Evolutionary conservation across 2,329 filamentous ascomycete genomes (phyloP), one percentile per base, ranked within the genome.

Genomic region (Ascochyta clinopodiicola): DNA sequence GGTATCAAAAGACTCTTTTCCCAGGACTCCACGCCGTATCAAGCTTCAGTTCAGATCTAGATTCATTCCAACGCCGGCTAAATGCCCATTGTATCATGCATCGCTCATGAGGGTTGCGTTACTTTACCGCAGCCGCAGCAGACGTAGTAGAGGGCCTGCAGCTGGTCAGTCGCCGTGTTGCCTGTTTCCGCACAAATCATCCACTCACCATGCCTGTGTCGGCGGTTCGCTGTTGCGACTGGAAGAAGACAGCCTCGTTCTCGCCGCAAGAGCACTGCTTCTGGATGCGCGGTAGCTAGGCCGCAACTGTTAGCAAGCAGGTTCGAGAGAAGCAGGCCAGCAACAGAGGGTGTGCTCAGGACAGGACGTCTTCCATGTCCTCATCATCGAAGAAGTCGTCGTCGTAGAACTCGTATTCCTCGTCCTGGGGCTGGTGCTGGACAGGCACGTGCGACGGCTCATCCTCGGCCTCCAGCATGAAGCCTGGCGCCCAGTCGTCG

Each of bases 181-280:
- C 29, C 12, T 31, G 29, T 13, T 31, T 13, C 29, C 29, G 9
- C 25, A 8, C 25, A 13, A 13, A 4, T 12, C 22, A 7, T 9
- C n/a, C 17, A 49, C 64, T 66, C 79, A 98, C 95, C 95, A 99
- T 99, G 80, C 95, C 95, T 39, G 95, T 99, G 78, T 98, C 93
- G 44, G 92, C 91, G 66, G 90, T 96, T 78, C 95, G 90, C 81
- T 98, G 93, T 76, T 99, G 95, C 59, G 93, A 97, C 81, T 99
- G 95, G 82, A 99, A 99, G 81, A 96, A 99, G 57, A 99, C 96
- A 40, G 93, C 92, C 79, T 98, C 93, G 67, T 87, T 86, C 76
- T 95, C 90, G 64, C 85, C 84, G 82, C 96, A 99, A 47, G 92
- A 92, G 80, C 95, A 99, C 57, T 84, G 84, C 79, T 90, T 92